Percentiles rank a stretch among this genome's conserved stretches.
Evolutionary conservation across 495 filamentous ascomycete species (phyloP).

Genomic region (Platismatia glauca): DNA sequence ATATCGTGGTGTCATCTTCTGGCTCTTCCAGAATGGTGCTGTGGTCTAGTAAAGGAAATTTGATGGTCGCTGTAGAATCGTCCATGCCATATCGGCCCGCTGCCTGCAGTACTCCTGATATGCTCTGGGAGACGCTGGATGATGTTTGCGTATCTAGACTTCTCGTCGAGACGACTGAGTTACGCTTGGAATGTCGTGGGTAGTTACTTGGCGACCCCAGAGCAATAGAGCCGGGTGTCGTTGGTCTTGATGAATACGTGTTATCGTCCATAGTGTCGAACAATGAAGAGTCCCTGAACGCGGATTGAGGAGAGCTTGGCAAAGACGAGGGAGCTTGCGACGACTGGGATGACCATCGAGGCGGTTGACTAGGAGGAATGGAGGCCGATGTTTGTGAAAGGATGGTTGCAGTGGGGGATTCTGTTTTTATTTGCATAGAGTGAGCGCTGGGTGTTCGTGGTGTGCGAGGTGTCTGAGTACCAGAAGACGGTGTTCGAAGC

Average conservation of each 20-base stretch:
- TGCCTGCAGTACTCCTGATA: not conserved
- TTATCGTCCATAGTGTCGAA: constrained; percentile 60
- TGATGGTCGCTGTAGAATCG: not conserved
- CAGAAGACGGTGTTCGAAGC: constrained; percentile 48
- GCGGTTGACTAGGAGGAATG: constrained; percentile 38
- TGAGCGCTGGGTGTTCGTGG: constrained; percentile 35
- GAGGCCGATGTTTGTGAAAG: constrained; percentile 56
- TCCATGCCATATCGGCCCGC: not conserved
- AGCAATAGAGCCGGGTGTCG: constrained; percentile 62
- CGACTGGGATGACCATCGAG: constrained; percentile 60
- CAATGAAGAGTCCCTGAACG: constrained; percentile 60
- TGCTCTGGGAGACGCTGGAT: constrained; percentile 1
- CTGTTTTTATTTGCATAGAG: constrained; percentile 34
- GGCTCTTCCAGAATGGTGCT: constrained; percentile 23
- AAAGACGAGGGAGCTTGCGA: constrained; percentile 49
- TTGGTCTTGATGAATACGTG: constrained; percentile 55
- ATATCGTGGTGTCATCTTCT: constrained; percentile 13
- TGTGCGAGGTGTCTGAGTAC: constrained; percentile 35
- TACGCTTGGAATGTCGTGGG: constrained; percentile 40
- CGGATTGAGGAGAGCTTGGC: constrained; percentile 74
- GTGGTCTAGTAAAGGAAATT: not conserved
- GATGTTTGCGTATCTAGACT: constrained; percentile 23
- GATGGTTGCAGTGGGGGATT: constrained; percentile 47
- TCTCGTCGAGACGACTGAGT: constrained; percentile 45
- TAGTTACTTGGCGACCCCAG: constrained; percentile 48